Evolutionary conservation across 371 early-diverging fungal genomes (phyloP).

Genomic region (Rhizopus sp.): DNA sequence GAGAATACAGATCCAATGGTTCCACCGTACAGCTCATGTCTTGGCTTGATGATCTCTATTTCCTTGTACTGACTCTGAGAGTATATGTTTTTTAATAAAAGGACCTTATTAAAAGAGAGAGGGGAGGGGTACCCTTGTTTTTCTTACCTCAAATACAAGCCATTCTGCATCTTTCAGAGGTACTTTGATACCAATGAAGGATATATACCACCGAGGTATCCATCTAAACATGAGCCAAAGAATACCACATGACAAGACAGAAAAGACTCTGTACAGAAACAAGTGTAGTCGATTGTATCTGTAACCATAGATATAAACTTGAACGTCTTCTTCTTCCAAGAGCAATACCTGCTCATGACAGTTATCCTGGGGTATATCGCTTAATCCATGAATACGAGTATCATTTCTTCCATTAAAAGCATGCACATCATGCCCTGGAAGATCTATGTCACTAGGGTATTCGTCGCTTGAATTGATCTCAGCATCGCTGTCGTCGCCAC

Average conservation of each 20-base stretch:
- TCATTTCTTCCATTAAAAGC: conserved; percentile 19
- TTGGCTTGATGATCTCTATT: conserved; percentile 55
- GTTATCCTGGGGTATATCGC: conserved; percentile 14
- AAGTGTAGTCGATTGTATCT: conserved; percentile 40
- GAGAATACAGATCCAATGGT: conserved; percentile 72
- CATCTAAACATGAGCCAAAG: conserved; percentile 81
- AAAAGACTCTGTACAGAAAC: conserved; percentile 61
- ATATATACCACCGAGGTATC: conserved; percentile 77
- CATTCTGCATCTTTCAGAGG: conserved; percentile 69
- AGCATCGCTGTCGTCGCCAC: conserved; percentile 14
- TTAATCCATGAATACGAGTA: conserved; percentile 19
- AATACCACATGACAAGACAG: conserved; percentile 72
- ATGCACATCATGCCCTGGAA: conserved; percentile 18
- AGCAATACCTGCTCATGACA: conserved; percentile 26
- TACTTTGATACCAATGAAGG: conserved; percentile 61
- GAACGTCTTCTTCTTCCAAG: conserved; percentile 46
- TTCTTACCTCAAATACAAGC: conserved; percentile 64
- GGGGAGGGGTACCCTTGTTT: not conserved
- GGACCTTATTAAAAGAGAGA: not conserved
- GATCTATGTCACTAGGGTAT: conserved; percentile 10
- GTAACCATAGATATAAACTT: conserved; percentile 70
- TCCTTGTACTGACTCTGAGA: conserved; percentile 76
- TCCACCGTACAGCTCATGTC: conserved; percentile 66
- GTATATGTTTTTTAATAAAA: not conserved
- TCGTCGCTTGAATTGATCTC: conserved; percentile 41